Base-by-base conservation (phyloP, 2,329 filamentous ascomycete species). In the Hypoxylon sp. region DNA sequence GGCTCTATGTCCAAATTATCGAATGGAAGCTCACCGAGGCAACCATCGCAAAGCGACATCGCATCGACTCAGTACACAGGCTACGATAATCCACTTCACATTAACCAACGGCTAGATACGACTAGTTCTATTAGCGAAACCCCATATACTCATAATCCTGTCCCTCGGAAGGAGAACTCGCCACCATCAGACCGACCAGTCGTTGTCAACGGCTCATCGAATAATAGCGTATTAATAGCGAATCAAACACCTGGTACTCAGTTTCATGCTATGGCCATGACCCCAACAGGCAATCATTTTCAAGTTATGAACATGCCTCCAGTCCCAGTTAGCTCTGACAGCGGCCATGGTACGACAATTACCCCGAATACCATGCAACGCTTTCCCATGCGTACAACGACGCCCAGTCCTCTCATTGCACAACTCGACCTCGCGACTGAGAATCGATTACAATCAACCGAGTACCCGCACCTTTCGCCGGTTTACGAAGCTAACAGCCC, bases 401-500 rank as follows among this genome's bases (percentile, higher is more conserved):
- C 81, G 23, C 84, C 84, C 46, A 85, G 80, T 64, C 82, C 82
- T 21, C 78, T 82, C 2, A 86, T 88, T 66, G 85, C 86, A 13
- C 85, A 87, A 5, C 78, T 89, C 17, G 87, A 89, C 71, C 81
- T 89, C 13, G 86, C 86, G 1, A 83, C 84, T 41, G 80, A 82
- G 2, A 82, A 84, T 32, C 79, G 80, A 21, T 72, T 81, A 10
- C 77, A 80, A 57, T 75, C 77, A 3, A 78, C 80, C 7, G 85
- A 87, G 7, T 75, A 82, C 53, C 82, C 84, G 45, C 85, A 85
- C 71, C 82, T 94, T 1, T 94, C 92, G 0, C 92, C 92, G 0
- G 91, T 94, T 0, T 91, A 91, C 59, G 92, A 94, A 79, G 86
- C 87, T 5, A 85, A 86, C n/a, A 91, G 90, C 0, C 90, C 91